Percentiles rank a stretch among this genome's conserved stretches.
Evolutionary conservation across 768 basidiomycete genomes (phyloP).

Genomic region (Suillus lakei): DNA sequence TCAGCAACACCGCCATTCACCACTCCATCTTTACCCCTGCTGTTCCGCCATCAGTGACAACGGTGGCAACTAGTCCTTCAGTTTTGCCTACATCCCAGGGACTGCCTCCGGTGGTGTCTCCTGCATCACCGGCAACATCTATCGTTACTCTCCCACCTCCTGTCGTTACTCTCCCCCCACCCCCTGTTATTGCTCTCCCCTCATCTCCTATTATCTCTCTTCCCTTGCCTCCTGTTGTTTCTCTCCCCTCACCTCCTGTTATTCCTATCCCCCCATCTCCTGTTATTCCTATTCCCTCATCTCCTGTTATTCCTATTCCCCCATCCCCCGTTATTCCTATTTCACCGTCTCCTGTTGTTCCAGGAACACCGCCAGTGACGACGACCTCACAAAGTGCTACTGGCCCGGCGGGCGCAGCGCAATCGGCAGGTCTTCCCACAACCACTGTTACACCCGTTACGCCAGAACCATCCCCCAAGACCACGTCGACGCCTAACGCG

Average conservation of each 20-base stretch:
- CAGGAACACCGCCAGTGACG: background rate
- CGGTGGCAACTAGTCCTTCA: background rate
- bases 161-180: background rate
- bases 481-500: background rate
- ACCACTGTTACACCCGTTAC: background rate
- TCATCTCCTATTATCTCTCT: background rate
- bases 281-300: background rate
- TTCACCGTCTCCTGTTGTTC: background rate
- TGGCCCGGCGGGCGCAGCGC: no score
- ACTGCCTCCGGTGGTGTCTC: background rate
- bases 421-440: no score
- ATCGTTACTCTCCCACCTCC: background rate
- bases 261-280: background rate
- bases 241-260: no score
- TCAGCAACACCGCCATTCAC: no score
- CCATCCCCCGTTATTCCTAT: background rate
- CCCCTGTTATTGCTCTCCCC: background rate
- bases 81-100: background rate
- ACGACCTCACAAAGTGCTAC: background rate
- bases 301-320: no score
- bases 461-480: conserved; percentile 7
- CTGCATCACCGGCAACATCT: background rate
- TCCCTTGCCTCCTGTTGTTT: background rate
- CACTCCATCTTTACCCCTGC: background rate
- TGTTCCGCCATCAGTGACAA: background rate